Base-by-base conservation (phyloP, 2,329 filamentous ascomycete species). In the Orbilia brochopaga region DNA sequence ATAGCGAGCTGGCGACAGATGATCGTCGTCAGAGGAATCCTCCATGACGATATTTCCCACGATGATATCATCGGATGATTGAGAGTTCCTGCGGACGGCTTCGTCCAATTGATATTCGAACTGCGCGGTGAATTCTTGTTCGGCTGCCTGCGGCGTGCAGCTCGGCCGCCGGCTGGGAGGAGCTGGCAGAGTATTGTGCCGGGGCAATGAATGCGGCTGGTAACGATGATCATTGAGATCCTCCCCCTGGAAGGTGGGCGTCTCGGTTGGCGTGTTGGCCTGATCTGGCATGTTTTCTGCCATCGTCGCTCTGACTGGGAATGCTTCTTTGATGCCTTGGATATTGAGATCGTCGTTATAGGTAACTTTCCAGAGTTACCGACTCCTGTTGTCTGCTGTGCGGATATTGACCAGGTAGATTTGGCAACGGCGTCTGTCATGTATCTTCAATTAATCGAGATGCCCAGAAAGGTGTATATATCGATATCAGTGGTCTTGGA, bases 1-100 rank as follows among this genome's bases (percentile, higher is more conserved):
- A 85, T 76, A 85, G 85, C 77, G 86, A 63, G 73, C 75, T 73
- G 78, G 78, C 77, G 78, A 74, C 73, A 79, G 78, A 63, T 73
- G 62, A n/a, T 73, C 69, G 24, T 67, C 69, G 32, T 73, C 69
- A n/a, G 69, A 73, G 4, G 69, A 73, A 59, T 73, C 69, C 27
- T 73, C 69, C 57, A 73, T 51, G 19, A 73, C 69, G 17, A 73
- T 48, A 57, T 73, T 73, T 27, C 69, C 69, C 48, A 73, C 69
- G 15, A 73, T 67, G 8, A 73, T 56, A 48, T 67, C 69, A 23
- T 73, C 69, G 5, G 69, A 73, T 7, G 69, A 66, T 17, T 66
- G 57, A 7, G 69, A 73, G 37, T 66, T 64, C 44, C 69, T 65
- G 23, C 69, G 61, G 42, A 66, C 24, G 11, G 57, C 62, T 24